Percentiles rank a stretch among this genome's conserved stretches.
Conservation (phyloP, 176 grass and related monocot species). For the Hyparrhenia diplandra region DNA sequence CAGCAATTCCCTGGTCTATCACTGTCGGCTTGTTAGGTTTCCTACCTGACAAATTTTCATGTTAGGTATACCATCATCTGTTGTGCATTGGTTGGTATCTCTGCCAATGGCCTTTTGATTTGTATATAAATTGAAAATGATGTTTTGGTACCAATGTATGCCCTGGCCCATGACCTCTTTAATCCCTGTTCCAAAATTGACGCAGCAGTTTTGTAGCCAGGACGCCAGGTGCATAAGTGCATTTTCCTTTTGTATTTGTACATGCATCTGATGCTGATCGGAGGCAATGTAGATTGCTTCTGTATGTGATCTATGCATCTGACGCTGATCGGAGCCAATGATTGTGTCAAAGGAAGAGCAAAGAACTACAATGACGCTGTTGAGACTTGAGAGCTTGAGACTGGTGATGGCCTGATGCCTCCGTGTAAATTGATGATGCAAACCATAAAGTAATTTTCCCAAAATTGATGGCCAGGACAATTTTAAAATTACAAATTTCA, state of each 20-base stretch:
- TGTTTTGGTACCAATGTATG: neutral
- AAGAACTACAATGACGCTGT: too few species aligned
- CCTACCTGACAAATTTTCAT: neutral
- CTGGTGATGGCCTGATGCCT: too few species aligned
- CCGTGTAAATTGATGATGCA: too few species aligned
- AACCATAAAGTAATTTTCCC: too few species aligned
- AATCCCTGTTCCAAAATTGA: neutral
- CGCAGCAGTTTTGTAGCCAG: neutral
- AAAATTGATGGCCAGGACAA: too few species aligned
- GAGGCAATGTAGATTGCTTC: neutral
- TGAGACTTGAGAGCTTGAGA: too few species aligned
- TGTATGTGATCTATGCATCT: neutral
- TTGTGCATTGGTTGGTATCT: neutral
- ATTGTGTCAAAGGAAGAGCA: too few species aligned
- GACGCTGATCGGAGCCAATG: too few species aligned
- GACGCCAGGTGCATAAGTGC: neutral
- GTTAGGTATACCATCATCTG: neutral
- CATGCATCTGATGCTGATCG: neutral
- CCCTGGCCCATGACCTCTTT: neutral
- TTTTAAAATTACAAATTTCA: too few species aligned
- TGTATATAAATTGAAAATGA: neutral
- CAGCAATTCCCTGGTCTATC: neutral
- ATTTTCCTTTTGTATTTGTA: neutral
- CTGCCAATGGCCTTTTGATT: neutral
- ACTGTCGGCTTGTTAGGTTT: constrained; percentile 6